Percentiles rank a stretch among this genome's conserved stretches.
Evolutionary conservation across 2,329 filamentous ascomycete species (phyloP).

Genomic region (Conoideocrella luteorostrata): DNA sequence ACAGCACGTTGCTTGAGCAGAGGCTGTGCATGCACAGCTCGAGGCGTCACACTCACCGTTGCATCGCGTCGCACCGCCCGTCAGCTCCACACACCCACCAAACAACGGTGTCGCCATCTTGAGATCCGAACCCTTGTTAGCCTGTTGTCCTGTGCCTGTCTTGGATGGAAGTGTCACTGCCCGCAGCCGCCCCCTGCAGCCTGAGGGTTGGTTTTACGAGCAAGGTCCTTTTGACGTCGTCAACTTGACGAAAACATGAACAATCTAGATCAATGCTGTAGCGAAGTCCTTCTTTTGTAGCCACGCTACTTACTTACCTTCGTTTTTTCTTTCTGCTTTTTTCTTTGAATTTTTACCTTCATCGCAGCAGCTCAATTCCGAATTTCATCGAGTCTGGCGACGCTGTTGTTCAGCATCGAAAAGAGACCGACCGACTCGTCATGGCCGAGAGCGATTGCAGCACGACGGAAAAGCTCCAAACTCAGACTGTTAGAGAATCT

Average conservation of each 20-base stretch:
- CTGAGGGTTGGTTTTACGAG: too few species aligned
- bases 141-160: neutral
- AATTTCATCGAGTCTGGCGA: too few species aligned
- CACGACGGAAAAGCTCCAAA: constrained; percentile 5
- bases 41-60: neutral
- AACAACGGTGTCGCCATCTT: neutral
- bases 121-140: neutral
- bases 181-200: neutral
- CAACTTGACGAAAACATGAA: neutral
- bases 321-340: neutral
- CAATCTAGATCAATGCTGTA: neutral
- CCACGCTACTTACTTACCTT: neutral
- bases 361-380: too few species aligned
- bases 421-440: too few species aligned
- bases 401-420: too few species aligned
- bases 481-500: neutral
- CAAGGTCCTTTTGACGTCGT: too few species aligned
- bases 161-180: neutral
- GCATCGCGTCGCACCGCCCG: neutral
- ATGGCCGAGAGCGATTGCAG: constrained; percentile 5
- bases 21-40: too few species aligned
- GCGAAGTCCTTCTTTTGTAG: neutral
- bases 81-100: neutral
- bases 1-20: too few species aligned
- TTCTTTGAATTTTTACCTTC: constrained; percentile 14